phyloP scores from a whole-genome alignment of 2,329 filamentous ascomycete genomes.

The Onygenales sp. region DNA sequence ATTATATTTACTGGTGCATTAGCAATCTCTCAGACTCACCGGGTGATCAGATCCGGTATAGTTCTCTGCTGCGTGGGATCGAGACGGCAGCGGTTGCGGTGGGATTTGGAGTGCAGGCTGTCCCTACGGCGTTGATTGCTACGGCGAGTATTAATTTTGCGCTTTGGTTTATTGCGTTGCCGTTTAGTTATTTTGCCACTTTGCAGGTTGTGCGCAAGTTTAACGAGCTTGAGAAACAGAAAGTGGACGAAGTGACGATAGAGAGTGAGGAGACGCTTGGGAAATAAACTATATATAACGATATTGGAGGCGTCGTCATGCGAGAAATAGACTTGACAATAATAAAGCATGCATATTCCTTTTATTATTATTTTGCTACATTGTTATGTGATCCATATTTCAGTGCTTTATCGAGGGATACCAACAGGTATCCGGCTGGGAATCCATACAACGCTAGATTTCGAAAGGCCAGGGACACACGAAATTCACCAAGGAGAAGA shows the following conservation, averaged over 20 bases:
- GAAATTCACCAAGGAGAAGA: no score
- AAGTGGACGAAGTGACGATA: neutral
- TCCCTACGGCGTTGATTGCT: slow-evolving; percentile 33
- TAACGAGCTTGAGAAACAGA: slow-evolving; percentile 17
- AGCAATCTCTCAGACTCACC: slow-evolving; percentile 36
- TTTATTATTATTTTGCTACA: no score
- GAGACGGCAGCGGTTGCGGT: slow-evolving; percentile 21
- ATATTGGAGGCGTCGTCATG: no score
- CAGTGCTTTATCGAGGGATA: no score
- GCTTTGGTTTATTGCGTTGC: slow-evolving; percentile 34
- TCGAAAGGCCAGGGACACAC: no score
- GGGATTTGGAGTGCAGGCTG: slow-evolving; percentile 37
- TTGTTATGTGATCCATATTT: no score
- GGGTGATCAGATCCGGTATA: slow-evolving; percentile 37
- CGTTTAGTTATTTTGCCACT: slow-evolving; percentile 38
- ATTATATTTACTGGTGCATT: slow-evolving; percentile 41
- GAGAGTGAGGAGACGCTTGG: neutral
- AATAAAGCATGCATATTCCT: no score
- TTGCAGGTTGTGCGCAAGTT: slow-evolving; percentile 34
- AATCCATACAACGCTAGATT: no score
- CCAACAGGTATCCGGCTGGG: no score
- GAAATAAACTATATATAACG: no score
- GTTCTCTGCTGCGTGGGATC: slow-evolving; percentile 27
- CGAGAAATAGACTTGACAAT: no score
- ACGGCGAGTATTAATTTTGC: slow-evolving; percentile 25